These are phyloP conservation scores for Sungouiella blattae DNA, from an alignment of 805 yeast species.

Conservation along the genomic window DNA sequence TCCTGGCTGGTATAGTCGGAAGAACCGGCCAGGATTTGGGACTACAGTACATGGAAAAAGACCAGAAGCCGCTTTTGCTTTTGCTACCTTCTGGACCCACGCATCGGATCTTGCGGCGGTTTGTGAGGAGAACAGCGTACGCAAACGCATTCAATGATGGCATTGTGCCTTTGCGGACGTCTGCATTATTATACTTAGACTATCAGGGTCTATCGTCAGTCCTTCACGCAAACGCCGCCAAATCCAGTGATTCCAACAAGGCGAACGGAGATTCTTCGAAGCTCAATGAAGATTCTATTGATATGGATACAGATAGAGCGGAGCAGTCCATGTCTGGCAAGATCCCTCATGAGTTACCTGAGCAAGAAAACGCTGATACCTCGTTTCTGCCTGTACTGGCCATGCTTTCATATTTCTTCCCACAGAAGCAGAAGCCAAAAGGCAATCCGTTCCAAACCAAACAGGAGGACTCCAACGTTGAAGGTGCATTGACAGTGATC, in stretches of 20 bases:
- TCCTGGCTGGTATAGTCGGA: constrained; percentile 89
- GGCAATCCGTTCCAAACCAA: constrained; percentile 18
- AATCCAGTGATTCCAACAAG: constrained; percentile 10
- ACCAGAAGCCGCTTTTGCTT: constrained; percentile 62
- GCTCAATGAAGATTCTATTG: background rate
- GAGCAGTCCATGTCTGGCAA: too few species aligned
- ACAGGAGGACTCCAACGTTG: constrained; percentile 9
- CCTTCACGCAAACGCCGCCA: constrained; percentile 4
- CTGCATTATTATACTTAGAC: constrained; percentile 81
- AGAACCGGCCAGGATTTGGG: constrained; percentile 89
- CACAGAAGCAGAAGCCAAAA: constrained; percentile 31
- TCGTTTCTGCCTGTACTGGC: constrained; percentile 31
- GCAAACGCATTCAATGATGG: constrained; percentile 94
- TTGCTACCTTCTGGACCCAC: constrained; percentile 76
- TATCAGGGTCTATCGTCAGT: constrained; percentile 56
- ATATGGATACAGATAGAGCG: too few species aligned
- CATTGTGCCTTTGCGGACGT: constrained; percentile 89
- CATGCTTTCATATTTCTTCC: constrained; percentile 37
- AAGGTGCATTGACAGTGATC: constrained; percentile 16
- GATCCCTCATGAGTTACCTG: constrained; percentile 18
- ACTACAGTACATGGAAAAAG: constrained; percentile 41
- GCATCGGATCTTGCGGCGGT: constrained; percentile 55
- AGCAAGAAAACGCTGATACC: constrained; percentile 14
- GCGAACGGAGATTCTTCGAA: background rate
- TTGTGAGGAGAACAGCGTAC: constrained; percentile 72